Evolutionary conservation across 2,329 filamentous ascomycete species (phyloP), one percentile per base, ranked within the genome.

Genomic region (Neurospora sp.): DNA sequence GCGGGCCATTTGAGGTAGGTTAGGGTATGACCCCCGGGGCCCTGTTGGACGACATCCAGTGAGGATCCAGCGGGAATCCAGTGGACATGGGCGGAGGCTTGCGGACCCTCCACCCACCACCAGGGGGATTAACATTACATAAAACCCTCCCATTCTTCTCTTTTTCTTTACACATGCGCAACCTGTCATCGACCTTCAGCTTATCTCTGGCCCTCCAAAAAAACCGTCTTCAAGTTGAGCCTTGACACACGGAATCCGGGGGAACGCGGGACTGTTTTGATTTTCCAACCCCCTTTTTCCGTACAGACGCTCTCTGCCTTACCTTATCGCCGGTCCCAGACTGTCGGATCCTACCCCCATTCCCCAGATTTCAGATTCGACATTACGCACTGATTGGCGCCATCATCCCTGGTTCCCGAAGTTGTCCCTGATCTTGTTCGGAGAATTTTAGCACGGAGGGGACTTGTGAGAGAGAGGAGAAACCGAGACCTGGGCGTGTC

Each of bases 41-140:
- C 39, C n/a, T n/a, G 38, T 33, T 33, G 19, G 36, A 23, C 39
- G 38, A 23, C 38, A 67, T 43, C 66, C 37, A 71, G 33, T 71
- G 17, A 57, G 68, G 70, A 67, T 52, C 68, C 67, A 62, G 67
- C 43, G 67, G 12, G 67, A 69, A 73, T 68, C 69, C 66, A 68
- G 67, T 37, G 71, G 72, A 52, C 66, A 70, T 68, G 70, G 71
- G 74, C 72, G 69, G 70, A 71, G 71, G 72, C 70, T 68, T 69
- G 74, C 72, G 72, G 73, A 66, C 71, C 73, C 73, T 62, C 52
- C 76, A 75, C 75, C 74, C 77, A 75, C 76, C 73, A 74, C 70
- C 68, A 69, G 70, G 73, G 74, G 72, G 75, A 77, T 81, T 82
- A 80, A 77, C 81, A 82, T 83, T 83, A 83, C 82, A 82, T 83